Evolutionary conservation across 2,329 filamentous ascomycete genomes (phyloP).

Genomic region (Hypoxylon sp.): DNA sequence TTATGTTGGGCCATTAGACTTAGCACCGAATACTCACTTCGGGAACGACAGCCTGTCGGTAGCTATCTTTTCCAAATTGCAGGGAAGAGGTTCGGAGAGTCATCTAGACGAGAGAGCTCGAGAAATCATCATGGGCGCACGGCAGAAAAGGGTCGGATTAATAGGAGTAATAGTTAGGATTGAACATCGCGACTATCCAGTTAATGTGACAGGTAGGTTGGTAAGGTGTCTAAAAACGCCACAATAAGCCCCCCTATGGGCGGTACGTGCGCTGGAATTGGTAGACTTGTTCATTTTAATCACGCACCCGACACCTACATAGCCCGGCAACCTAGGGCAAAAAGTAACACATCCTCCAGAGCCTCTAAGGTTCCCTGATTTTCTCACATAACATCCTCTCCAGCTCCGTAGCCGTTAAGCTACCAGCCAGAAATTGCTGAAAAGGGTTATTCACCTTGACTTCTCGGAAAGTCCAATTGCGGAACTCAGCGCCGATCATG

Average conservation of each 20-base stretch:
- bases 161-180: background rate
- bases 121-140: background rate
- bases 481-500: slow-evolving; percentile 56
- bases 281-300: background rate
- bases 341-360: background rate
- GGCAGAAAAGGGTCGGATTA: background rate
- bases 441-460: slow-evolving; percentile 56
- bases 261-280: background rate
- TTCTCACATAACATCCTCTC: slow-evolving; percentile 6
- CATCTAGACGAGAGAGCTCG: background rate
- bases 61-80: background rate
- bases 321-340: background rate
- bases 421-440: slow-evolving; percentile 52
- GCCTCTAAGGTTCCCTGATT: background rate
- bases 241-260: background rate
- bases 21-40: background rate
- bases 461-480: slow-evolving; percentile 57
- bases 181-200: background rate
- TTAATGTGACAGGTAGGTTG: too few relatives aligned
- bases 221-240: background rate
- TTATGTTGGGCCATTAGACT: background rate
- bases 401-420: slow-evolving; percentile 43
- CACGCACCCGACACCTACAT: background rate
- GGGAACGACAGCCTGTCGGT: background rate
- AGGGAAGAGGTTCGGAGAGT: background rate